Evolutionary conservation across 768 basidiomycete species (phyloP).

Genomic region (Termitomyces sp.): DNA sequence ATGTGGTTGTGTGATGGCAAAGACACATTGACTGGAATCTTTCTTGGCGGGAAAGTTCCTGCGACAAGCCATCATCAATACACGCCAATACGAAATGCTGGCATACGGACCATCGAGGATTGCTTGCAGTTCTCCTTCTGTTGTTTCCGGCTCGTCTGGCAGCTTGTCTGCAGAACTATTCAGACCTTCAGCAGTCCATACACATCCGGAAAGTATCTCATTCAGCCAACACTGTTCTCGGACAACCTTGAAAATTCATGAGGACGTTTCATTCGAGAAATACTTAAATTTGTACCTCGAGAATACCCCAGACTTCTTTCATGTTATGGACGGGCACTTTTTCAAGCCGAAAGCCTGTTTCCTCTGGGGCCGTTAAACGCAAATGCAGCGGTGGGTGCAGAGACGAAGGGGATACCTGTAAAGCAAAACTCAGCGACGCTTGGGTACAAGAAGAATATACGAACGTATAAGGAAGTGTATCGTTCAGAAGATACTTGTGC

Average conservation of each 20-base stretch:
- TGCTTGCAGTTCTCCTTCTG: constrained; percentile 55
- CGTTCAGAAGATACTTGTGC: constrained; percentile 45
- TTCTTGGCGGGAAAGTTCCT: constrained; percentile 50
- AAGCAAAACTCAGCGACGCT: neutral
- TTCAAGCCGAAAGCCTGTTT: constrained; percentile 72
- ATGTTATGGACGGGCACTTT: constrained; percentile 65
- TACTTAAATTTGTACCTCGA: constrained; percentile 45
- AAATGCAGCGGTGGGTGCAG: constrained; percentile 66
- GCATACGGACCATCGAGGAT: constrained; percentile 49
- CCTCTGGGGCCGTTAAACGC: constrained; percentile 61
- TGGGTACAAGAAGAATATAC: constrained; percentile 17
- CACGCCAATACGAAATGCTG: neutral
- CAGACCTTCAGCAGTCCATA: constrained; percentile 56
- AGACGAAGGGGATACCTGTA: constrained; percentile 58
- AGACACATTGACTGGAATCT: constrained; percentile 71
- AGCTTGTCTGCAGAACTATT: constrained; percentile 20
- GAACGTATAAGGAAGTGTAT: constrained; percentile 64
- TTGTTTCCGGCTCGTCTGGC: constrained; percentile 29
- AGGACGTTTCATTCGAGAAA: neutral
- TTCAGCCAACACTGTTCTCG: constrained; percentile 84
- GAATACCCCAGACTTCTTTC: constrained; percentile 67
- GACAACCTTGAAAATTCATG: constrained; percentile 45
- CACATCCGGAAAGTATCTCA: constrained; percentile 51
- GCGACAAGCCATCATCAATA: constrained; percentile 5
- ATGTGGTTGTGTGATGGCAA: constrained; percentile 38